phyloP scores from a whole-genome alignment of 768 basidiomycete genomes.

The Kwoniella sp. region DNA sequence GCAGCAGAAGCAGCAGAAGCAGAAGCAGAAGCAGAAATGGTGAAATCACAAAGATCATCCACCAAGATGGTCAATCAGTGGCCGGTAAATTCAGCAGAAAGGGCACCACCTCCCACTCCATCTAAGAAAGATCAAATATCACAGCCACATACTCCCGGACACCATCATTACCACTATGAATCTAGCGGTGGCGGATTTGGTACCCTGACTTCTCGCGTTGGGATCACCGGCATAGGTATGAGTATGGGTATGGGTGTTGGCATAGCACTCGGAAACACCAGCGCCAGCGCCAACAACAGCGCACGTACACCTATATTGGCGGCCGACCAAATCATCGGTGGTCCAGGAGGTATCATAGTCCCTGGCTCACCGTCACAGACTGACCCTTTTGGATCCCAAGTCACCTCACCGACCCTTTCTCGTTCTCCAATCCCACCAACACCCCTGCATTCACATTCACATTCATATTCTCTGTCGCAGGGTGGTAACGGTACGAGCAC shows the following conservation, averaged over 20 bases:
- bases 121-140: not conserved
- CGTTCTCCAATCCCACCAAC: slow-evolving; percentile 16
- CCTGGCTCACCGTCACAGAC: slow-evolving; percentile 30
- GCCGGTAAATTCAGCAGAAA: not conserved
- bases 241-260: not conserved
- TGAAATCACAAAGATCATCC: slow-evolving; percentile 24
- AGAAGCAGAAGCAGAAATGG: too few species aligned
- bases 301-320: not conserved
- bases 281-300: too few species aligned
- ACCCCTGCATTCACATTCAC: slow-evolving; percentile 6
- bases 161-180: slow-evolving; percentile 8
- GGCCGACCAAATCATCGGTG: not conserved
- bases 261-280: too few species aligned
- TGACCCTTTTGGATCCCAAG: slow-evolving; percentile 34
- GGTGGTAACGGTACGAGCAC: too few species aligned
- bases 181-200: not conserved
- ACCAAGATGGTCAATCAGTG: slow-evolving; percentile 21
- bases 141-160: not conserved
- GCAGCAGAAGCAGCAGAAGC: too few species aligned
- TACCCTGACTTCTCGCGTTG: not conserved
- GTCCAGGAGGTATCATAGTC: not conserved
- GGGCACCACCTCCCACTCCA: not conserved
- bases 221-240: not conserved
- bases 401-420: slow-evolving; percentile 18
- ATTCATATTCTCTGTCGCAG: not conserved